Evolutionary conservation across 495 filamentous ascomycete species (phyloP).

Genomic region (Penicillium odoratum): DNA sequence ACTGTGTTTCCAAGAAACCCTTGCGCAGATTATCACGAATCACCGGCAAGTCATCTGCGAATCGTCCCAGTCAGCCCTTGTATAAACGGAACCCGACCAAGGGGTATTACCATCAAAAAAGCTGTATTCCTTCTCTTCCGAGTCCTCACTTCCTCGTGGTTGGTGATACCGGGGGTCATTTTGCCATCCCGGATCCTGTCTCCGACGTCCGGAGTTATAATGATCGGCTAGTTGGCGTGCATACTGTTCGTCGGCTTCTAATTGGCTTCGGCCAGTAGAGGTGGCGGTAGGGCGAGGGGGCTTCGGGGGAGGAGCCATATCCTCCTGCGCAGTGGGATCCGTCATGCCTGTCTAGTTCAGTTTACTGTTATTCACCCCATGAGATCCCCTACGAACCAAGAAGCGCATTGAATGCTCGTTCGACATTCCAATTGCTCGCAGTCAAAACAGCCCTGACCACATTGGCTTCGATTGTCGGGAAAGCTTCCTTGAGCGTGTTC

Average conservation of each 20-base stretch:
- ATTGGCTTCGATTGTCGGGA: slow-evolving; percentile 75
- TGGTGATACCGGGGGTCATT: slow-evolving; percentile 38
- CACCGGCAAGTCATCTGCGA: slow-evolving; percentile 81
- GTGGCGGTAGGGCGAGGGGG: slow-evolving; percentile 64
- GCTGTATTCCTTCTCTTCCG: slow-evolving; percentile 70
- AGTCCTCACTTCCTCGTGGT: slow-evolving; percentile 38
- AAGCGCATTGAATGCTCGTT: slow-evolving; percentile 94
- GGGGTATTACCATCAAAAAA: slow-evolving; percentile 74
- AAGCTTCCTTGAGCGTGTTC: slow-evolving; percentile 89
- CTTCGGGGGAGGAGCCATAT: slow-evolving; percentile 62
- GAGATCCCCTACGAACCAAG: slow-evolving; percentile 56
- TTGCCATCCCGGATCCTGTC: slow-evolving; percentile 44
- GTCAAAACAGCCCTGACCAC: slow-evolving; percentile 87
- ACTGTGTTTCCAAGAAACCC: slow-evolving; percentile 92
- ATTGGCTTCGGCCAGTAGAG: slow-evolving; percentile 68
- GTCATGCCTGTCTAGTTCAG: slow-evolving; percentile 68
- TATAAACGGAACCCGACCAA: background rate
- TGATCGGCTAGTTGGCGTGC: slow-evolving; percentile 92
- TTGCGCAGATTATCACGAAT: slow-evolving; percentile 93
- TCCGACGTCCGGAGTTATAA: slow-evolving; percentile 60
- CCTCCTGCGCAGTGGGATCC: slow-evolving; percentile 79
- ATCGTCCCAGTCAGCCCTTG: slow-evolving; percentile 9
- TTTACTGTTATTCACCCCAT: slow-evolving; percentile 5
- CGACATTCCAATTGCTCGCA: slow-evolving; percentile 84
- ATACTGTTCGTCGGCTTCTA: slow-evolving; percentile 90